A percentile compares a stretch with the other conserved stretches of the same genome.
Conservation (phyloP, 345 rosid genomes). For the Schrenkiella parvula region DNA sequence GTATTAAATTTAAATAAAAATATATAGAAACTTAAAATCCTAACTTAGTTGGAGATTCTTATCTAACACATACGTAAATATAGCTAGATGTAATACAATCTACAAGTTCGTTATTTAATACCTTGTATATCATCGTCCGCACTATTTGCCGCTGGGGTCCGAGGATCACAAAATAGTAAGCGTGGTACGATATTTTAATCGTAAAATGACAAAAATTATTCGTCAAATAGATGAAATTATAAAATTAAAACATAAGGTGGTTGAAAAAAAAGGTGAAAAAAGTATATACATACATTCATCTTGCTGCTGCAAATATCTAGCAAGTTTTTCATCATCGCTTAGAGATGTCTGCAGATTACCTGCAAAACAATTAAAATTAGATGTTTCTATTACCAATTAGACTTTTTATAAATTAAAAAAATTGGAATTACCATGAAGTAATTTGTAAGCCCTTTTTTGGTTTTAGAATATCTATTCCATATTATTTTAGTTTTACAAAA, state of each 20-base stretch:
- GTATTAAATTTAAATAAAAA: not conserved
- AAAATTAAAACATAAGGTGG: not conserved
- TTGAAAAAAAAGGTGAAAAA: too few relatives aligned
- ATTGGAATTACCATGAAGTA: not conserved
- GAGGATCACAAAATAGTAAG: not conserved
- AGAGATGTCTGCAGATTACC: conserved; percentile 12
- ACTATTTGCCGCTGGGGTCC: not conserved
- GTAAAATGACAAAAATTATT: not conserved
- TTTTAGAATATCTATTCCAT: not conserved
- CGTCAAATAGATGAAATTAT: not conserved
- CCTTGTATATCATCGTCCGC: not conserved
- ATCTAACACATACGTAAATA: not conserved
- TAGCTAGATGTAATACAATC: not conserved
- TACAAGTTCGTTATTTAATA: not conserved
- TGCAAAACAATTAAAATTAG: not conserved
- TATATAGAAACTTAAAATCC: not conserved
- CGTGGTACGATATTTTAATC: not conserved
- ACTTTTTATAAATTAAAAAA: too few relatives aligned
- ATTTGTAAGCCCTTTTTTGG: not conserved
- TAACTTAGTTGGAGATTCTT: not conserved
- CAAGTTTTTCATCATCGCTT: conserved; percentile 19
- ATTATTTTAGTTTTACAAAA: not conserved
- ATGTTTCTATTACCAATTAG: not conserved
- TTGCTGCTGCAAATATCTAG: conserved; percentile 5
- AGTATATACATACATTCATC: conserved; percentile 5